Base-by-base conservation (phyloP, 2,329 filamentous ascomycete genomes). In the Trematosphaeria pertusa region DNA sequence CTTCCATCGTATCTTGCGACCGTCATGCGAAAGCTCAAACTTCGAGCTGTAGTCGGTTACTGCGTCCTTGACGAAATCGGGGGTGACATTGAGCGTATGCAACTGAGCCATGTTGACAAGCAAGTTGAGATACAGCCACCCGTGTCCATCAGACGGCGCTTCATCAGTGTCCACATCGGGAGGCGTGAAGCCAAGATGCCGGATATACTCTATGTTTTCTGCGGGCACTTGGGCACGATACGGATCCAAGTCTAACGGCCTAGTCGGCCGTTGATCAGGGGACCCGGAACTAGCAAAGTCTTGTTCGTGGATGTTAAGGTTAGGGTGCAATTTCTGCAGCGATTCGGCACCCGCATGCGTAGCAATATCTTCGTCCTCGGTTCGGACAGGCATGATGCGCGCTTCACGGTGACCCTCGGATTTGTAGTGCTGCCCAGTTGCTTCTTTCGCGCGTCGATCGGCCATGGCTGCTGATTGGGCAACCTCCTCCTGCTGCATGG, bases 81-180 rank as follows among this genome's bases (percentile, higher is more conserved):
- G 80, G 0, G 90, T 91, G 1, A 95, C 89, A 48, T 91, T 92
- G 57, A 94, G 80, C 0, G 91, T 93, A 60, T 95, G 90, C 14
- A 95, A 75, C 70, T 95, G 90, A 0, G 91, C 90, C 77, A 95
- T 81, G 62, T 87, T 91, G 64, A 87, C 86, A 1, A 95, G 78
- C 1, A 95, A 73, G 58, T 94, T 94, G 5, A 94, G 74, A 59
- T 92, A 93, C 0, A 93, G 84, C 89, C 89, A 94, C 4, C 88
- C 88, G 19, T 91, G 85, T 43, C 87, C 85, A 0, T 85, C 79
- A 11, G 81, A 78, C 9, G 84, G 81, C 40, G 84, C 78, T 1
- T 74, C 61, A 14, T 73, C 75, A 12, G 75, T 73, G 2, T 75
- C 72, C 8, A 74, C 74, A 37, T 87, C 78, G 0, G 84, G 84